These are phyloP conservation scores for Xerocomus potaroensis DNA, from an alignment of 768 basidiomycete genomes.

Conservation along the genomic window DNA sequence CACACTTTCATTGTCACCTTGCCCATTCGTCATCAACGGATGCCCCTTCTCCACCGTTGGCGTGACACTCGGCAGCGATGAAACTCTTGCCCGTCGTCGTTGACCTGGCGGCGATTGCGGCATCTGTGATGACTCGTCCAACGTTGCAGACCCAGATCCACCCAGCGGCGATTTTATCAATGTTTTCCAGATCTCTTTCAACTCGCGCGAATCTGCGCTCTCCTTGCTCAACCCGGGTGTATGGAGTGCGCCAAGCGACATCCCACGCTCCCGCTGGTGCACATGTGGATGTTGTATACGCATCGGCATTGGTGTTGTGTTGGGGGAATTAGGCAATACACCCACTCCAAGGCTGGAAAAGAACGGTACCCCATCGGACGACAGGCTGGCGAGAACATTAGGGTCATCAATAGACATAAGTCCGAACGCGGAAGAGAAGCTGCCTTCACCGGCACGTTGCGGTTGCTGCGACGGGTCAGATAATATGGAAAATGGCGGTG, in stretches of 20 bases:
- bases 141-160: slow-evolving; percentile 23
- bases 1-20: slow-evolving; percentile 18
- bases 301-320: slow-evolving; percentile 45
- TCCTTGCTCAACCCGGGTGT: slow-evolving; percentile 34
- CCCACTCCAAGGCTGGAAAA: slow-evolving; percentile 39
- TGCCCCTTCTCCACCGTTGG: slow-evolving; percentile 38
- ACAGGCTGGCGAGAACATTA: slow-evolving; percentile 58
- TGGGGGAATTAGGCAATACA: slow-evolving; percentile 36
- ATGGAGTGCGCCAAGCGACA: slow-evolving; percentile 27
- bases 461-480: slow-evolving; percentile 12
- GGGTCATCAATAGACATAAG: slow-evolving; percentile 75
- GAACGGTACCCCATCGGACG: slow-evolving; percentile 58
- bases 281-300: slow-evolving; percentile 21
- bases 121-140: slow-evolving; percentile 14
- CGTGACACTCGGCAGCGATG: slow-evolving; percentile 69
- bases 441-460: slow-evolving; percentile 26
- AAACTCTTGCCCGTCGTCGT: slow-evolving; percentile 50
- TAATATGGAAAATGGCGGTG: slow-evolving; percentile 1
- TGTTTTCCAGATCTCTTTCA: slow-evolving; percentile 70
- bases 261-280: slow-evolving; percentile 17
- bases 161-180: slow-evolving; percentile 66
- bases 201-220: slow-evolving; percentile 40
- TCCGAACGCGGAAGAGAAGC: slow-evolving; percentile 64
- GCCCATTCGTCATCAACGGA: slow-evolving; percentile 16
- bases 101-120: slow-evolving; percentile 28